phyloP scores from a whole-genome alignment of 2,329 filamentous ascomycete genomes.

The Fusarium temperatum region DNA sequence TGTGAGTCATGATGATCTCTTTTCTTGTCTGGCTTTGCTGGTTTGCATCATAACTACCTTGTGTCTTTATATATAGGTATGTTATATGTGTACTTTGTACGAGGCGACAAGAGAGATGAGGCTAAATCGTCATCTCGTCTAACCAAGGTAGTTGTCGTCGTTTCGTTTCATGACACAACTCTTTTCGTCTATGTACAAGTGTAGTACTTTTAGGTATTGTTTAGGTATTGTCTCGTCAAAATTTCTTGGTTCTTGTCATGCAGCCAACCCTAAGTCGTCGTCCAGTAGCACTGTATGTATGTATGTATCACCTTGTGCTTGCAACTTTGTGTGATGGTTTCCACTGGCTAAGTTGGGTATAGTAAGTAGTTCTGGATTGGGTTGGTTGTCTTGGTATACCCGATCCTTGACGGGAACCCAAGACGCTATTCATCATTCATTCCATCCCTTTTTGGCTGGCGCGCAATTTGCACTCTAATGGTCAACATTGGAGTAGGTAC shows the following conservation, averaged over 20 bases:
- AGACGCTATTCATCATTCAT: constrained; percentile 19
- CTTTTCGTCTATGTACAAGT: constrained; percentile 1
- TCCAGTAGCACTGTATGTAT: not conserved
- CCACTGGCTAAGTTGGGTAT: not conserved
- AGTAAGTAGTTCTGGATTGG: not conserved
- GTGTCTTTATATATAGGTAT: not conserved
- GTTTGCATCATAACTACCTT: not conserved
- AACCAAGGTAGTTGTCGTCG: not conserved
- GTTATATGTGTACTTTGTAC: too few relatives aligned
- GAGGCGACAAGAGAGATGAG: not conserved
- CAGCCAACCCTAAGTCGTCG: not conserved
- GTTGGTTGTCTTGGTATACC: constrained; percentile 2
- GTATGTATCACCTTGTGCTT: constrained; percentile 1
- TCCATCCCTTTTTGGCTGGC: constrained; percentile 28
- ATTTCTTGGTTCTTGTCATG: not conserved
- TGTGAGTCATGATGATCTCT: not conserved
- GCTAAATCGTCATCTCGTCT: constrained; percentile 11
- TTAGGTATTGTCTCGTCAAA: not conserved
- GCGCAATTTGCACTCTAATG: constrained; percentile 19
- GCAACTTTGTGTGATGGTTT: not conserved
- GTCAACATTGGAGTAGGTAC: not conserved
- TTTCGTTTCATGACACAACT: constrained; percentile 19
- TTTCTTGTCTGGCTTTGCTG: not conserved
- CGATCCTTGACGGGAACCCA: constrained; percentile 7
- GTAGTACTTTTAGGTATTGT: not conserved